Evolutionary conservation across 2,329 filamentous ascomycete genomes (phyloP), one percentile per base, ranked within the genome.

Genomic region (Pseudogymnoascus sp.): DNA sequence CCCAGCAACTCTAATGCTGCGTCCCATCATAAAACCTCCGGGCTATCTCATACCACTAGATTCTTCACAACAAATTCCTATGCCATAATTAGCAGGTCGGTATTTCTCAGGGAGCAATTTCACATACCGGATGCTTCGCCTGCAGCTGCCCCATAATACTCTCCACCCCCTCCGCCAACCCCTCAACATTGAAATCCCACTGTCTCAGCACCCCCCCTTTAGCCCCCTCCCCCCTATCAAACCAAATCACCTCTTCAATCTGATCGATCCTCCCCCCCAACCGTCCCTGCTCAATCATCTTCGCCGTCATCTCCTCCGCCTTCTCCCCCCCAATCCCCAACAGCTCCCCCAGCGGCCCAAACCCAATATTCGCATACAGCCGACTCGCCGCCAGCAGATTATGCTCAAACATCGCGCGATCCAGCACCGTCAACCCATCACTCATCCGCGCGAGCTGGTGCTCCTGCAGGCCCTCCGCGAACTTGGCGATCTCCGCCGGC

Each of bases 241-340:
- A 99, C 78, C 87, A 92, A 65, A 99, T 93, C 10, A 93, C 79
- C 13, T 89, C 83, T 64, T 92, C 90, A 64, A 99, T 93, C 79
- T 99, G 95, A 76, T 99, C 93, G 71, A 99, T 97, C 64, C 88
- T 87, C 7, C 93, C 95, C 2, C 88, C 85, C 61, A 99, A 77
- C 33, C 95, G 86, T 9, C 91, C 92, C 76, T 97, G 93, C 79
- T 97, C 93, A 70, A 99, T 91, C 95, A 99, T 99, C 69, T 86
- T 83, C 4, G 93, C 92, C 11, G 93, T 95, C 62, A 95, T 97
- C 64, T 89, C 87, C 79, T 99, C 95, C 3, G 93, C 93, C 74
- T 87, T 89, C 61, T 90, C 89, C 0, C 85, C 85, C 64, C 90
- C 85, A 4, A 97, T 81, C 0, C 90, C 92, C 13, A 99, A 79